phyloP scores from a whole-genome alignment of 2,329 filamentous ascomycete species.

The Colletotrichum endophyticum region DNA sequence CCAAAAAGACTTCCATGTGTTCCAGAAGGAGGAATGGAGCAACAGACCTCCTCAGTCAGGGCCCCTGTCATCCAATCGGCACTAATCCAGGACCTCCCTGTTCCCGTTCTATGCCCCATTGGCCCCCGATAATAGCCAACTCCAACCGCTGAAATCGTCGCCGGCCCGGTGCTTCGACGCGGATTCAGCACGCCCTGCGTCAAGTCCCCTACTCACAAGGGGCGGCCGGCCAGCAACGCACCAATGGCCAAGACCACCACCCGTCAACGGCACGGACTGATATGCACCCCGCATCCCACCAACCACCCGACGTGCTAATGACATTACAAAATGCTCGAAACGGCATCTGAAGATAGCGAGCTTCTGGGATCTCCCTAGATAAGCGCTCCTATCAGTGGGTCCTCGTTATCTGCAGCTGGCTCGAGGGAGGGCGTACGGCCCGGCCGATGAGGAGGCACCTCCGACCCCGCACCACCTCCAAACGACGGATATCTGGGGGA shows the following conservation, averaged over 20 bases:
- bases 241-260: background rate
- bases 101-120: background rate
- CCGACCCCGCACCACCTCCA: slow-evolving; percentile 1
- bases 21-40: background rate
- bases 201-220: background rate
- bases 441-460: background rate
- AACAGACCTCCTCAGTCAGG: background rate
- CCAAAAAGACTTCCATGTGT: background rate
- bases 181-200: background rate
- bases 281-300: slow-evolving; percentile 9
- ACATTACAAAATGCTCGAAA: background rate
- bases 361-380: background rate
- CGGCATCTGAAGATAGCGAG: background rate
- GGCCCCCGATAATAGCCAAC: background rate
- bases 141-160: background rate
- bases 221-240: background rate
- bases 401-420: slow-evolving; percentile 1
- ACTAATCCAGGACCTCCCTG: background rate
- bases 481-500: background rate
- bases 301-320: background rate
- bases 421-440: background rate
- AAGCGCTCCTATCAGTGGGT: slow-evolving; percentile 9
- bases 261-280: background rate
- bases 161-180: background rate
- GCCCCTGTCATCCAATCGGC: background rate